These are phyloP conservation scores for Myxozyma kluyveri DNA, from an alignment of 805 yeast genomes.

Conservation along the genomic window DNA sequence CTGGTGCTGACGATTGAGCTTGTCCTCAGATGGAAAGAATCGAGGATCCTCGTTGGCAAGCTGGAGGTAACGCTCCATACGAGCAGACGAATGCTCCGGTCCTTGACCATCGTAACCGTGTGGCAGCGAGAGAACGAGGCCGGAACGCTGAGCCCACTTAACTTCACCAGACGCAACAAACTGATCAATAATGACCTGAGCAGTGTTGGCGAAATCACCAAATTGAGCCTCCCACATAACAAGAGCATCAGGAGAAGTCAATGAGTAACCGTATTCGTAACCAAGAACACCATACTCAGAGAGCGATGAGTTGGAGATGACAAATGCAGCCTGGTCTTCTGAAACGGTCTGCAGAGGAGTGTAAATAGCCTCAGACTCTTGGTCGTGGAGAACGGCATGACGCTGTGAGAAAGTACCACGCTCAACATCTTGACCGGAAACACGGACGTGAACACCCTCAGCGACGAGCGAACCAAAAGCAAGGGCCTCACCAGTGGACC, in stretches of 20 bases:
- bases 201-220: constrained; percentile 99
- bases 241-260: constrained; percentile 94
- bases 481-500: constrained; percentile 99
- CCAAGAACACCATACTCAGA: constrained; percentile 99
- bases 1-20: constrained; percentile 95
- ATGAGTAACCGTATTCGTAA: constrained; percentile 97
- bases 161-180: constrained; percentile 95
- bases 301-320: constrained; percentile 88
- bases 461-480: constrained; percentile 89
- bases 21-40: constrained; percentile 82
- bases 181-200: constrained; percentile 96
- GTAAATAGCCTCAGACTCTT: constrained; percentile 74
- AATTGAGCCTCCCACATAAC: constrained; percentile 99
- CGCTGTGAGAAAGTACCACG: constrained; percentile 99
- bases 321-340: constrained; percentile 80
- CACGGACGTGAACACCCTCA: constrained; percentile 96
- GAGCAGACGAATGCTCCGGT: constrained; percentile 98
- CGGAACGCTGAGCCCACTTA: constrained; percentile 99
- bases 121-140: constrained; percentile 90
- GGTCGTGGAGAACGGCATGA: constrained; percentile 97
- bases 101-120: constrained; percentile 99
- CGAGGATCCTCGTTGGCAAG: constrained; percentile 95
- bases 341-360: constrained; percentile 80
- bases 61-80: constrained; percentile 95
- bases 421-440: constrained; percentile 99